A percentile compares a stretch with the other conserved stretches of the same genome.
phyloP scores from a whole-genome alignment of 202 grass and related monocot species.

The Carex arenaria region DNA sequence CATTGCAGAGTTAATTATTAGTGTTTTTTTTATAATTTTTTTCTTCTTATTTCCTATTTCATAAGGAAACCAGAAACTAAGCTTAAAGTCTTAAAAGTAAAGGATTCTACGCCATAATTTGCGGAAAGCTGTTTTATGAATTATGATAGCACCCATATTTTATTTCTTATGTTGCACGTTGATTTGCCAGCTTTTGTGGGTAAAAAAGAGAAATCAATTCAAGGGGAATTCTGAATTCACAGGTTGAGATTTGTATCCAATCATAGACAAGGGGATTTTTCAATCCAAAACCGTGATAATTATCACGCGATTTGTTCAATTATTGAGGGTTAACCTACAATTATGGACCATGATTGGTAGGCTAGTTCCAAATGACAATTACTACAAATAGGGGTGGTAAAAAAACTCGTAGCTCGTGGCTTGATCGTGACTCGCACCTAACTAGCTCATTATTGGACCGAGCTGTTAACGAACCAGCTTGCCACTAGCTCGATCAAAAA shows the following conservation, averaged over 20 bases:
- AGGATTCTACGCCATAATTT: constrained; percentile 5
- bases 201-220: too few species aligned
- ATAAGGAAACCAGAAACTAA: neutral
- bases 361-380: neutral
- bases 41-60: neutral
- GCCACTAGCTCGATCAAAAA: too few species aligned
- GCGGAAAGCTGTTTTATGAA: neutral
- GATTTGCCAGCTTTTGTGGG: neutral
- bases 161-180: neutral
- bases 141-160: neutral
- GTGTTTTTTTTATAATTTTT: neutral
- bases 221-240: too few species aligned
- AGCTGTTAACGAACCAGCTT: too few species aligned
- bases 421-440: too few species aligned
- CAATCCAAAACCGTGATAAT: neutral
- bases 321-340: neutral
- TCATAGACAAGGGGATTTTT: neutral
- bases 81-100: neutral
- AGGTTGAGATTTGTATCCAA: neutral
- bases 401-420: too few species aligned
- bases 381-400: too few species aligned
- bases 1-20: neutral
- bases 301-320: neutral
- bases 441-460: too few species aligned
- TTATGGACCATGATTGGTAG: neutral